Percentiles rank a stretch among this genome's conserved stretches.
Conservation (phyloP, 2,329 filamentous ascomycete species). For the Amesomyces nigricolor region DNA sequence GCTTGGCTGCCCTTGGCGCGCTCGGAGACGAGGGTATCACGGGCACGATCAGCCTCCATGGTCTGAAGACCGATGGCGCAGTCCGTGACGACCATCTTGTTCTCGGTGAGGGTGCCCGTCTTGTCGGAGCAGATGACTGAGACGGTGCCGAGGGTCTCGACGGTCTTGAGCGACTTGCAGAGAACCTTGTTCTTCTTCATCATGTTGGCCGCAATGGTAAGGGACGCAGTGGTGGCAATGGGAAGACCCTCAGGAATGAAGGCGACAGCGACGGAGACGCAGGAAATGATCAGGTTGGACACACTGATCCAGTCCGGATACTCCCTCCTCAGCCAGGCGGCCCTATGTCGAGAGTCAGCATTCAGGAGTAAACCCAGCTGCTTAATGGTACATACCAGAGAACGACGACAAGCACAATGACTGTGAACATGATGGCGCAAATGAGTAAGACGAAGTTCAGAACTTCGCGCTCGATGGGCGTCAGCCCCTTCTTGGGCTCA, state of each 20-base stretch:
- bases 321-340: slow-evolving; percentile 59
- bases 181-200: slow-evolving; percentile 73
- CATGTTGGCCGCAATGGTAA: slow-evolving; percentile 70
- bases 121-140: slow-evolving; percentile 73
- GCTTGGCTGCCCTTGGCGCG: slow-evolving; percentile 26
- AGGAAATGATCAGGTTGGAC: slow-evolving; percentile 64
- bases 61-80: slow-evolving; percentile 51
- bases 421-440: slow-evolving; percentile 58
- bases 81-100: slow-evolving; percentile 68
- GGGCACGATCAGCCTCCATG: slow-evolving; percentile 47
- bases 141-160: slow-evolving; percentile 68
- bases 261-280: slow-evolving; percentile 66
- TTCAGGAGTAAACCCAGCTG: slow-evolving; percentile 37
- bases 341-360: slow-evolving; percentile 42
- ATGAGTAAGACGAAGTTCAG: slow-evolving; percentile 68
- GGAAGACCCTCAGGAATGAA: slow-evolving; percentile 72
- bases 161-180: slow-evolving; percentile 74
- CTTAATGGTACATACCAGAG: slow-evolving; percentile 52
- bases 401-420: slow-evolving; percentile 59
- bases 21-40: slow-evolving; percentile 34
- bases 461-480: slow-evolving; percentile 67
- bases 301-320: slow-evolving; percentile 69
- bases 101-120: slow-evolving; percentile 65
- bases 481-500: slow-evolving; percentile 60
- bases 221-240: slow-evolving; percentile 61